A percentile compares a stretch with the other conserved stretches of the same genome.
phyloP scores from a whole-genome alignment of 2,329 filamentous ascomycete genomes.

The Claviceps sorghi region DNA sequence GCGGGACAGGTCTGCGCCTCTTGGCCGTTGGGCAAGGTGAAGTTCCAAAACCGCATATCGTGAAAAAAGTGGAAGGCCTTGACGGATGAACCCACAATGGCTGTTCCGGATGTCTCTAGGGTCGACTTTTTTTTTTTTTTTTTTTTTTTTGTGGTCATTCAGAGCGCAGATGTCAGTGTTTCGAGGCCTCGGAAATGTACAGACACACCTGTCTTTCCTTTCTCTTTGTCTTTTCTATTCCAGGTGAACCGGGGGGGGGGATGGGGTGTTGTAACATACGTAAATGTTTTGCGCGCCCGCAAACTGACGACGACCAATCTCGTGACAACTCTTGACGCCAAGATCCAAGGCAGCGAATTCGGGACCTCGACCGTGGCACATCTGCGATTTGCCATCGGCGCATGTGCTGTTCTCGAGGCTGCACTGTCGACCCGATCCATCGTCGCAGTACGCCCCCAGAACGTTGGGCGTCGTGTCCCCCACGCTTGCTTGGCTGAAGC shows the following conservation, averaged over 20 bases:
- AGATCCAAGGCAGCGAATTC: conserved; percentile 53
- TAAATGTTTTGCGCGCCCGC: conserved; percentile 36
- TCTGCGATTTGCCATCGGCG: conserved; percentile 49
- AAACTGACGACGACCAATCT: conserved; percentile 62
- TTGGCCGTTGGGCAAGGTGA: conserved; percentile 58
- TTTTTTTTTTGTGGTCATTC: too few relatives aligned
- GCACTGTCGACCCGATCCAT: conserved; percentile 58
- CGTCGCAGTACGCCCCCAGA: conserved; percentile 78
- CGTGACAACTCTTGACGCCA: conserved; percentile 59
- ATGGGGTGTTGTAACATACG: conserved; percentile 17
- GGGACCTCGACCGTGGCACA: conserved; percentile 62
- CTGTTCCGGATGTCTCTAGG: conserved; percentile 29
- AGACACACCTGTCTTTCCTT: background rate
- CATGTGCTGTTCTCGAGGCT: conserved; percentile 76
- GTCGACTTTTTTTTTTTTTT: conserved; percentile 15
- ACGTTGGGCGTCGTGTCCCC: conserved; percentile 86
- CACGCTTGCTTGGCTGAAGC: conserved; percentile 83
- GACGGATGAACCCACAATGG: conserved; percentile 50
- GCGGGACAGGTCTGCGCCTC: conserved; percentile 65
- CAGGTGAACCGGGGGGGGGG: background rate
- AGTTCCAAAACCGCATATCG: conserved; percentile 63
- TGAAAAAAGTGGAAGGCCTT: conserved; percentile 76
- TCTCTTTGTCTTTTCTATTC: too few relatives aligned
- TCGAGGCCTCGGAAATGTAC: background rate
- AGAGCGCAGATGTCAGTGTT: background rate